Percentiles rank a stretch among this genome's conserved stretches.
Conservation (phyloP, 148 eudicot genomes). For the Talinum fruticosum region DNA sequence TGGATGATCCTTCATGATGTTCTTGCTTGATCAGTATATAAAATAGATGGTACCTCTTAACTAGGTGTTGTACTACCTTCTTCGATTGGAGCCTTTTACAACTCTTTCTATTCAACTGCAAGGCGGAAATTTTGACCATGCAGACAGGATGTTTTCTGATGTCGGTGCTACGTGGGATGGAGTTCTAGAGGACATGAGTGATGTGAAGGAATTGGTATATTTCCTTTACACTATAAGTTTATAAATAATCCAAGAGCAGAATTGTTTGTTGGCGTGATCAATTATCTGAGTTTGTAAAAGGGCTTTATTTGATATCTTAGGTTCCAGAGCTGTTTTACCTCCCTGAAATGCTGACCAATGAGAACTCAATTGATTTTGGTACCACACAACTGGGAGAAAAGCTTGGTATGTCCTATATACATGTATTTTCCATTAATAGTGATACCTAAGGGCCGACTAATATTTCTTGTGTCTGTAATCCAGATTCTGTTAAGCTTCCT, state of each 20-base stretch:
- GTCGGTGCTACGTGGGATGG: constrained; percentile 93
- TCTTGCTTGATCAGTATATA: neutral
- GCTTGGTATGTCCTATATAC: constrained; percentile 55
- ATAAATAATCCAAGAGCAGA: neutral
- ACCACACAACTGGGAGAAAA: constrained; percentile 93
- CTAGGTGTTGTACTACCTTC: constrained; percentile 88
- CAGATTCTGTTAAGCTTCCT: constrained; percentile 88
- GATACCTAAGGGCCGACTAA: neutral
- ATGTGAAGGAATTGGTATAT: constrained; percentile 94
- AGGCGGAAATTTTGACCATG: constrained; percentile 98
- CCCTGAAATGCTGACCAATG: constrained; percentile 84
- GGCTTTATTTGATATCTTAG: constrained; percentile 30
- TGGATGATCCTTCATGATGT: neutral
- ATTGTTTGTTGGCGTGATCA: neutral
- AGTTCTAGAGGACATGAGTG: constrained; percentile 97
- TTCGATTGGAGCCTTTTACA: constrained; percentile 92
- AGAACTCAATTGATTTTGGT: constrained; percentile 88
- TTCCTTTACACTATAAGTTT: constrained; percentile 4
- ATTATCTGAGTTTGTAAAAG: neutral
- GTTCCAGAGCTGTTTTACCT: constrained; percentile 98
- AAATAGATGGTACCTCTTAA: constrained; percentile 19
- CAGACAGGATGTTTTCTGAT: constrained; percentile 97
- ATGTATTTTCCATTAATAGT: neutral
- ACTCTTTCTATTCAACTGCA: constrained; percentile 90
- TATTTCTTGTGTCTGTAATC: neutral